Evolutionary conservation across 139 green algal species (phyloP).

Genomic region (Volvox reticuliferus): DNA sequence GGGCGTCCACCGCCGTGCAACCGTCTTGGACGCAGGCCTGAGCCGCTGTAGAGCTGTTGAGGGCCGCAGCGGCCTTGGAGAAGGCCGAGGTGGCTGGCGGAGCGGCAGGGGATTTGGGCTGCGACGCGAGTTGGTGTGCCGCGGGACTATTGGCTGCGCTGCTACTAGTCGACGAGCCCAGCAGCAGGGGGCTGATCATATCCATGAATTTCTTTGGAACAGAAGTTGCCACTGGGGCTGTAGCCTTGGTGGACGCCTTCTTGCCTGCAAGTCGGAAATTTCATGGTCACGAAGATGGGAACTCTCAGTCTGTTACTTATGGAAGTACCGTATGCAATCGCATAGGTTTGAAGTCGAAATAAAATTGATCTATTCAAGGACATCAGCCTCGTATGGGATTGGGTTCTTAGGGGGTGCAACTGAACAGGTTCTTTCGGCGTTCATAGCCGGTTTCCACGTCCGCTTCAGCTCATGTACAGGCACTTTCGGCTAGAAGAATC

Average conservation of each 20-base stretch:
- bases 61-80: constrained; percentile 30
- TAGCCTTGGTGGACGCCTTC: constrained; percentile 7
- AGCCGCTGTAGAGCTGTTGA: background rate
- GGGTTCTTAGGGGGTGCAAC: too few species aligned
- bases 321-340: too few species aligned
- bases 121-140: background rate
- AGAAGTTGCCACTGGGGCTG: background rate
- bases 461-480: too few species aligned
- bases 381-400: too few species aligned
- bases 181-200: constrained; percentile 55
- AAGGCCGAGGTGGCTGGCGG: background rate
- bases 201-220: constrained; percentile 54
- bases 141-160: constrained; percentile 29
- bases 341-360: too few species aligned
- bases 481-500: too few species aligned
- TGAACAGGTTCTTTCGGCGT: too few species aligned
- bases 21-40: background rate
- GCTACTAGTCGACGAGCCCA: constrained; percentile 31
- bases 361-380: too few species aligned
- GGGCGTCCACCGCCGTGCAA: background rate
- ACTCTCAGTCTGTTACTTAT: too few species aligned
- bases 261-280: constrained; percentile 28
- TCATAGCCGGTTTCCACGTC: too few species aligned
- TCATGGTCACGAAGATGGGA: too few species aligned
- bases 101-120: background rate